These are phyloP conservation scores for Quercus wislizeni DNA, from an alignment of 306 rosid genomes.

Conservation along the genomic window DNA sequence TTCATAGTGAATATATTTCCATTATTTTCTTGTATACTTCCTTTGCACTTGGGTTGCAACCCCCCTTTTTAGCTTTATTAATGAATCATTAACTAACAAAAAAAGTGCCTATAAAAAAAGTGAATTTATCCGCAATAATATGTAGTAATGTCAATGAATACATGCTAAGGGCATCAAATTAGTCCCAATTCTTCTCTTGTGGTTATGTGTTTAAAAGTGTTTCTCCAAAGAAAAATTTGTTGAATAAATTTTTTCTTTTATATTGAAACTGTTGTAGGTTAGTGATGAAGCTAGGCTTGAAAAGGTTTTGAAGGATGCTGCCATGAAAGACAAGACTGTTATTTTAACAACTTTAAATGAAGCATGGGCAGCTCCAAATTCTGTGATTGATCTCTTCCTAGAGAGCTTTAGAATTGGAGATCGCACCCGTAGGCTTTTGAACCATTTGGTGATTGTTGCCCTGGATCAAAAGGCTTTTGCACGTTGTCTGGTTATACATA, in stretches of 20 bases:
- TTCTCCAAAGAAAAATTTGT: constrained; percentile 3
- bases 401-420: constrained; percentile 89
- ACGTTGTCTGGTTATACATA: constrained; percentile 73
- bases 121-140: background rate
- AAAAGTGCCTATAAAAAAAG: background rate
- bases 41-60: too few species aligned
- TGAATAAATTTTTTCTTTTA: constrained; percentile 14
- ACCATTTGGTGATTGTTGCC: constrained; percentile 83
- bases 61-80: too few species aligned
- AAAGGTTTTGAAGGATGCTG: constrained; percentile 61
- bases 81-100: background rate
- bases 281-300: constrained; percentile 54
- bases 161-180: constrained; percentile 17
- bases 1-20: too few species aligned
- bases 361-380: constrained; percentile 93
- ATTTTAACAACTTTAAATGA: constrained; percentile 87
- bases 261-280: constrained; percentile 37
- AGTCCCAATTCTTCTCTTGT: constrained; percentile 17
- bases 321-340: constrained; percentile 74
- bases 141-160: background rate
- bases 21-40: too few species aligned
- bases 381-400: constrained; percentile 79
- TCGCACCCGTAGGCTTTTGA: constrained; percentile 57
- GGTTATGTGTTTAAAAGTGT: constrained; percentile 10
- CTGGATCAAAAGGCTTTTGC: constrained; percentile 71